Evolutionary conservation across 1,284 basidiomycete genomes (phyloP), one percentile per base, ranked within the genome.

Genomic region (Volvariella surrecta): DNA sequence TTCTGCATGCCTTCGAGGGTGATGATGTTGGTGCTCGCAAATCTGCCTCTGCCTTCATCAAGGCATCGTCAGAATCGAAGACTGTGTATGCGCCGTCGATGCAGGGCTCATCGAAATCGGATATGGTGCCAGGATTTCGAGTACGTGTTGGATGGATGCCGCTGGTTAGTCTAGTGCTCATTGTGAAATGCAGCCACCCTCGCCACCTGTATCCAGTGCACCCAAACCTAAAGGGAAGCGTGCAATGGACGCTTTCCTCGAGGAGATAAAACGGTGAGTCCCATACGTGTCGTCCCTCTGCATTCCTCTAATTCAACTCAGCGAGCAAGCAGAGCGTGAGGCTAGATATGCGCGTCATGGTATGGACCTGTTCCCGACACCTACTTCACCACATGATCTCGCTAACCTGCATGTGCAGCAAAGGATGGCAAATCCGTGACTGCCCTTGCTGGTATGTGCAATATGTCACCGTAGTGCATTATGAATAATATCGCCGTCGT

Each of bases 171-270:
- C 10, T 41, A 3, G 50, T 39, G 50, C 48, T 58, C 52, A 51
- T 45, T 43, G 32, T 13, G 31, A 11, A 22, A 16, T 19, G 31
- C 47, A 80, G 71, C 24, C 6, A 28, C 70, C 70, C 1, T 81
- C 84, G 19, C 76, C 82, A 2, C 57, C 71, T 2, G 53, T 57
- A 8, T 56, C 54, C 21, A 50, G 49, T 40, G 66, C 58, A 17
- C 71, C 79, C 0, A 86, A 77, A 55, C 80, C 85, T 0, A 92
- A 88, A 58, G 93, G 93, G 4, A 93, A 90, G 59, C 78, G 92
- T 38, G 89, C 87, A 0, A 96, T 96, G 89, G 92, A 95, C 60
- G 66, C 80, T 2, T 97, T 96, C 58, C 67, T 96, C 38, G 89
- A 94, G 54, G 91, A 95, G 62, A 89, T 96, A 49, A 97, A 96